phyloP scores from a whole-genome alignment of 2,329 filamentous ascomycete species.

The Ampelomyces quisqualis region DNA sequence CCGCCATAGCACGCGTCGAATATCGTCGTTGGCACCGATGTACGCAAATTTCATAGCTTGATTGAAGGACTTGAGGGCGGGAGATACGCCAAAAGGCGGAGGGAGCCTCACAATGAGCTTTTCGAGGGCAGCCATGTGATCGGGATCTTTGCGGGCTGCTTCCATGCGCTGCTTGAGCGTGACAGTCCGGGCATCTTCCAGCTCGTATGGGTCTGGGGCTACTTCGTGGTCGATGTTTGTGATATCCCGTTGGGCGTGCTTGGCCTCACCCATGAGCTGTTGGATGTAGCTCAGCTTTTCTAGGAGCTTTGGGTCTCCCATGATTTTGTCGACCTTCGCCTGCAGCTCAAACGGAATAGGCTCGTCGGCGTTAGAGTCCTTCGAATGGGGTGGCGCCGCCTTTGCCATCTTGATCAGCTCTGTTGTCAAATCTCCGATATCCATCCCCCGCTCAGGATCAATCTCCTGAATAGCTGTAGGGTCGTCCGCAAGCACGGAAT shows the following conservation, averaged over 20 bases:
- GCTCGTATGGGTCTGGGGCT: conserved; percentile 34
- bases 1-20: conserved; percentile 41
- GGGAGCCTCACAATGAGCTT: conserved; percentile 30
- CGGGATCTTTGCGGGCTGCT: conserved; percentile 28
- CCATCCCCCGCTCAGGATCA: conserved; percentile 21
- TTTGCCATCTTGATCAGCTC: conserved; percentile 25
- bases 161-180: conserved; percentile 29
- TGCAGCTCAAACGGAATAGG: conserved; percentile 32
- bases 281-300: conserved; percentile 38
- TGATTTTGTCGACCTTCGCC: conserved; percentile 38
- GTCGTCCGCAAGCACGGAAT: conserved; percentile 22
- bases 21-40: conserved; percentile 40
- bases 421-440: conserved; percentile 23
- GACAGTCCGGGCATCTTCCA: conserved; percentile 24
- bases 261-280: conserved; percentile 22
- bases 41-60: conserved; percentile 40
- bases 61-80: conserved; percentile 38
- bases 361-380: conserved; percentile 19
- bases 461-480: conserved; percentile 14
- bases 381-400: conserved; percentile 7
- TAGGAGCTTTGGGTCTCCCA: conserved; percentile 37
- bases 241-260: conserved; percentile 12
- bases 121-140: conserved; percentile 32
- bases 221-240: conserved; percentile 21
- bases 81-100: conserved; percentile 36